A percentile compares a stretch with the other conserved stretches of the same genome.
Evolutionary conservation across 2,329 filamentous ascomycete genomes (phyloP).

Genomic region (Diaporthe ampelina): DNA sequence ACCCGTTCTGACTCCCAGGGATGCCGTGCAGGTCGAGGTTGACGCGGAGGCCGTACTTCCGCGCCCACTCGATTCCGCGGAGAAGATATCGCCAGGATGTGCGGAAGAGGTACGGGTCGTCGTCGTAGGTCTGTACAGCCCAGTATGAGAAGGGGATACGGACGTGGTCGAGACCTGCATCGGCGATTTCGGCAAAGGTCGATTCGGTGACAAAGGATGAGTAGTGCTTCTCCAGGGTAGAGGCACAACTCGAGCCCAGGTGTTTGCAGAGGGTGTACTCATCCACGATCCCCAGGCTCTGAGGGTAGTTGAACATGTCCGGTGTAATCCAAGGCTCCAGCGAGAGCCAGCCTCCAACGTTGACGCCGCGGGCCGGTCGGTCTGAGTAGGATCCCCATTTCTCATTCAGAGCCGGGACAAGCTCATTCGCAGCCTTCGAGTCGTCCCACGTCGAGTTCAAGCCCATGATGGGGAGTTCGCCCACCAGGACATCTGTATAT

Average conservation of each 20-base stretch:
- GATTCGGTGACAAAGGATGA: constrained; percentile 87
- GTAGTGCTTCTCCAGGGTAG: constrained; percentile 90
- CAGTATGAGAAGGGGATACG: constrained; percentile 96
- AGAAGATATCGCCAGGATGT: constrained; percentile 95
- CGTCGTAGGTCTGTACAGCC: constrained; percentile 87
- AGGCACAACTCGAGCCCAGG: constrained; percentile 76
- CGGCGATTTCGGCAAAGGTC: constrained; percentile 86
- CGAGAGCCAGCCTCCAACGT: constrained; percentile 93
- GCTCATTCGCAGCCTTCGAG: constrained; percentile 79
- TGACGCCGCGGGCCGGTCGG: constrained; percentile 88
- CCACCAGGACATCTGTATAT: constrained; percentile 87
- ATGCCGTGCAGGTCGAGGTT: constrained; percentile 95
- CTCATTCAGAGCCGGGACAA: constrained; percentile 83
- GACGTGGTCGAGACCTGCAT: constrained; percentile 95
- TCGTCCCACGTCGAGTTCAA: constrained; percentile 90
- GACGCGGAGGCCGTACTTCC: constrained; percentile 90
- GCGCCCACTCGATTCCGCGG: constrained; percentile 91
- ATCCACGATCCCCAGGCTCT: constrained; percentile 78
- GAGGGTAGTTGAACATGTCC: constrained; percentile 83
- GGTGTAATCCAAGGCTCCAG: constrained; percentile 97
- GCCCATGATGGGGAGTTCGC: constrained; percentile 91
- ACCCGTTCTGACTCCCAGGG: constrained; percentile 95
- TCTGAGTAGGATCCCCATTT: constrained; percentile 82
- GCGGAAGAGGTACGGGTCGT: constrained; percentile 88
- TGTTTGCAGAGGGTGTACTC: constrained; percentile 85